These are phyloP conservation scores for Diaporthe nobilis DNA, from an alignment of 2,329 filamentous ascomycete genomes.

Conservation along the genomic window DNA sequence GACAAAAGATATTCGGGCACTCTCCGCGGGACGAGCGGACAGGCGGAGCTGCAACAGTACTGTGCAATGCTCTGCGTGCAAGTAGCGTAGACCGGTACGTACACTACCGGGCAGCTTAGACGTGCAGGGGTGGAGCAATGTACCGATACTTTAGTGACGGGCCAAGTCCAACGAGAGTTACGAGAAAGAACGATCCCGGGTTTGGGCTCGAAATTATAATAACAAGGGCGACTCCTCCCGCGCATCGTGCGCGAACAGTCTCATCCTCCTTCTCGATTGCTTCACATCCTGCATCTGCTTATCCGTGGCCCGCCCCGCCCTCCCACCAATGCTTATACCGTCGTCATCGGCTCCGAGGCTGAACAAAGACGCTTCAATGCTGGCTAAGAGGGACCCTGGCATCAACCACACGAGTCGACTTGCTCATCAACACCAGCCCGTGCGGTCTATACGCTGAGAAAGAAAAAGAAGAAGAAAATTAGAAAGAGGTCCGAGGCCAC, in stretches of 20 bases:
- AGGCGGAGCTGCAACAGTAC: constrained; percentile 18
- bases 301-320: background rate
- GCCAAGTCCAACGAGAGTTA: constrained; percentile 27
- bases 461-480: background rate
- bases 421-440: background rate
- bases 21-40: constrained; percentile 23
- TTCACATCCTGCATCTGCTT: constrained; percentile 3
- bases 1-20: background rate
- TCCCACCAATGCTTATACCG: constrained; percentile 9
- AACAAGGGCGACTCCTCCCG: constrained; percentile 28
- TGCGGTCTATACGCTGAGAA: constrained; percentile 8
- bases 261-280: background rate
- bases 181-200: constrained; percentile 5
- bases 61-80: background rate
- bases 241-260: background rate
- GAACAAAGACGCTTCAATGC: constrained; percentile 32
- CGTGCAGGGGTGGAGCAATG: constrained; percentile 18
- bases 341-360: constrained; percentile 31
- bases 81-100: background rate
- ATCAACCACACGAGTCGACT: constrained; percentile 11
- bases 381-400: constrained; percentile 23
- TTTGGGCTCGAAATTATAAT: constrained; percentile 30
- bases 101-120: background rate
- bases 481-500: background rate
- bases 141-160: constrained; percentile 24